phyloP scores from a whole-genome alignment of 73 alveolate species.

The Paramecium octaurelia region DNA sequence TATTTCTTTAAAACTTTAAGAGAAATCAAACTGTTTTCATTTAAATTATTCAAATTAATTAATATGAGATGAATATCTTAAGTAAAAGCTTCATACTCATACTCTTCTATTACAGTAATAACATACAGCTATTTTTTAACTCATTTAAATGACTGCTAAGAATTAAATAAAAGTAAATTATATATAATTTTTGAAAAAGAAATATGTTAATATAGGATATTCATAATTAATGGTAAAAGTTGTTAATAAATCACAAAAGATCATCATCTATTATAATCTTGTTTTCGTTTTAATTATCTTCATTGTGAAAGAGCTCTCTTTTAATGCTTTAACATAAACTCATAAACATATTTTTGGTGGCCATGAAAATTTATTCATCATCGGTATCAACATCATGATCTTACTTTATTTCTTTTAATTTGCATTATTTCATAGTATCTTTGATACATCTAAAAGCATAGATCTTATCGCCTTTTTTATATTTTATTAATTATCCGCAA shows the following conservation, averaged over 20 bases:
- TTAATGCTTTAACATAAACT: conserved; percentile 6
- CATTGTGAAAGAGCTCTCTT: neutral
- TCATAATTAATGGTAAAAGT: neutral
- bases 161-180: neutral
- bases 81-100: too few species aligned
- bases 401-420: neutral
- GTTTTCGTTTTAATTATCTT: neutral
- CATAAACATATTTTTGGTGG: neutral
- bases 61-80: too few species aligned
- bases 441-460: conserved; percentile 2
- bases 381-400: conserved; percentile 35
- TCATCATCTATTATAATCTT: neutral
- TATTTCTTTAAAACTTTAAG: too few species aligned
- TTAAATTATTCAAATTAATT: too few species aligned
- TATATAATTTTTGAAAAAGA: neutral
- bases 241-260: neutral
- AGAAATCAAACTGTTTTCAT: too few species aligned
- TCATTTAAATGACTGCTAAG: too few species aligned
- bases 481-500: neutral
- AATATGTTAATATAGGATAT: too few species aligned
- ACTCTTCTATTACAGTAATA: too few species aligned
- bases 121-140: too few species aligned
- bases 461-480: neutral
- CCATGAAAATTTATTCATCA: conserved; percentile 17
- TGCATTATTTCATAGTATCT: neutral